Evolutionary conservation across 2,329 filamentous ascomycete genomes (phyloP), one percentile per base, ranked within the genome.

Genomic region (Colletotrichum brevisporum): DNA sequence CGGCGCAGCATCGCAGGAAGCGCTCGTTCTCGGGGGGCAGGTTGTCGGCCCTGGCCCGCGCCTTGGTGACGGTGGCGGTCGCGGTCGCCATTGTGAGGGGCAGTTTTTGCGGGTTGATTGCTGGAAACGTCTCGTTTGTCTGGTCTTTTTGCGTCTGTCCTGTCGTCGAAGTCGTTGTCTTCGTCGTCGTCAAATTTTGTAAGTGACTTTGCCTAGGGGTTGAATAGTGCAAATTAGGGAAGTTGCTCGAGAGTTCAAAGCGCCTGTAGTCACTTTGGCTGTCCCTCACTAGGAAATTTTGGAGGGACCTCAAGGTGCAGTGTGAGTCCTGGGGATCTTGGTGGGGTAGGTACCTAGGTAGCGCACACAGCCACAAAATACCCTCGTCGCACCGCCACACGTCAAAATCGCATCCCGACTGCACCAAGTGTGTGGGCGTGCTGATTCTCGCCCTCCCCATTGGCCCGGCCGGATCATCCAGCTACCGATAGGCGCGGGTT

Each of bases 1-100:
- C 97, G 71, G 95, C 95, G 81, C 97, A 99, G 75, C 94, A 96
- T 79, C 94, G 90, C 80, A 98, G 89, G 80, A 93, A 98, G 60
- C 96, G 91, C 83, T 99, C 96, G 81, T 95, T 97, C 82, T 99
- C 96, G 27, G 96, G 94, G 2, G 94, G 89, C 13, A 97, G 87
- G 74, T 95, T 94, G 75, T 89, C 80, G 76, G 87, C 92, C 81
- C 94, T 96, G 75, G 90, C 92, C 77, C 89, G 85, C 48, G 89
- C 85, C 71, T 85, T 83, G 71, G 81, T 85, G 71, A 79, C 75
- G 27, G 81, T 83, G 54, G 91, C 91, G 85, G 94, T 94, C 71
- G 78, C 82, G 61, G 82, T 84, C 57, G 78, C 79, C 82, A 83
- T 84, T 63, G 56, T 73, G 45, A 41, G 9, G 4, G 43, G 16